A percentile compares a stretch with the other conserved stretches of the same genome.
phyloP scores from a whole-genome alignment of 257 asterid genomes.

The Nicotiana undulata region DNA sequence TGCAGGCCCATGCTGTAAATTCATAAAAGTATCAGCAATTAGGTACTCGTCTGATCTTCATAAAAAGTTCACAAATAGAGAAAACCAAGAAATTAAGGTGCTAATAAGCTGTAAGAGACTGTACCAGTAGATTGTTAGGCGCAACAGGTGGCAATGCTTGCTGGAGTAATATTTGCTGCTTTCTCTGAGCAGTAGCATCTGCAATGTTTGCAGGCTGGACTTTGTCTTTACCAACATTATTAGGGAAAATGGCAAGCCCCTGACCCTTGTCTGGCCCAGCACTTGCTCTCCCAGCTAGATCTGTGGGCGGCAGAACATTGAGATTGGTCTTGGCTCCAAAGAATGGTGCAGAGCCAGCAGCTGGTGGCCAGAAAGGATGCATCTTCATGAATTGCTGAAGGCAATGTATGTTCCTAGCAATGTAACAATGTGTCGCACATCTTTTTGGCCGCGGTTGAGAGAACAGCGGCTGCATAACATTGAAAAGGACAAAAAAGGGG shows the following conservation, averaged over 20 bases:
- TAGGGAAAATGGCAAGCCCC: conserved; percentile 29
- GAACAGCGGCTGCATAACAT: conserved; percentile 48
- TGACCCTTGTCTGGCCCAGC: conserved; percentile 45
- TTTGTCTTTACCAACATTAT: conserved; percentile 53
- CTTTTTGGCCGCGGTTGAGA: conserved; percentile 77
- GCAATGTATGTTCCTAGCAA: conserved; percentile 66
- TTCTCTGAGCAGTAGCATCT: conserved; percentile 51
- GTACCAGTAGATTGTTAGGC: conserved; percentile 65
- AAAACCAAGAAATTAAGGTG: not conserved
- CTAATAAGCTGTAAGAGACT: not conserved
- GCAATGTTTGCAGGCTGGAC: conserved; percentile 34
- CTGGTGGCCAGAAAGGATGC: conserved; percentile 67
- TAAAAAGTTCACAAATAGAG: not conserved
- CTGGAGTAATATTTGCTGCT: conserved; percentile 75
- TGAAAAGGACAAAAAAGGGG: not conserved
- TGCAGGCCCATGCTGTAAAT: conserved; percentile 59
- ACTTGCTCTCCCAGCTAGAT: conserved; percentile 33
- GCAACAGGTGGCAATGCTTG: conserved; percentile 79
- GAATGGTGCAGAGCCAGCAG: conserved; percentile 52
- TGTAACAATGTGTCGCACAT: conserved; percentile 87
- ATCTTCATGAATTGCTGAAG: conserved; percentile 75
- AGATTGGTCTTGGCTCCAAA: conserved; percentile 63
- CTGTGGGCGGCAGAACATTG: conserved; percentile 42
- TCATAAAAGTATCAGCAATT: not conserved
- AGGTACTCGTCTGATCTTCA: not conserved